Evolutionary conservation across 169 alveolate species (phyloP).

Genomic region (Cryptosporidium viatorum): DNA sequence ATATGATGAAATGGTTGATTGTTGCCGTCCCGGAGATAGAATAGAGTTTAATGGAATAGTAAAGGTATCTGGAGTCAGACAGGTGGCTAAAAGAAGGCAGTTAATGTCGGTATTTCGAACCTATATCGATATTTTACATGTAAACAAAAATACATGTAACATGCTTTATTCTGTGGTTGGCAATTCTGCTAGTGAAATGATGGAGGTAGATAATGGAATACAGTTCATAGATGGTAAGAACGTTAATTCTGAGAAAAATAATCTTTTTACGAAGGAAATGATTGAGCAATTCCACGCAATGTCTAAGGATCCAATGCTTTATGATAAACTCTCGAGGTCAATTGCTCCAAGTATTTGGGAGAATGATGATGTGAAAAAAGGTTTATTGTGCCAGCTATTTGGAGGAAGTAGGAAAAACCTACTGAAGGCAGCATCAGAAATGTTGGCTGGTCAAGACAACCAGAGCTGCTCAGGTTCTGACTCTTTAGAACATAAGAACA

Average conservation of each 20-base stretch:
- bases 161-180: slow-evolving; percentile 66
- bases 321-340: slow-evolving; percentile 92
- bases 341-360: slow-evolving; percentile 98
- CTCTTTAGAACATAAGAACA: neutral
- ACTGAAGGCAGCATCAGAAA: slow-evolving; percentile 58
- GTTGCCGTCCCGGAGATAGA: slow-evolving; percentile 96
- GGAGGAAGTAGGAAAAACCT: slow-evolving; percentile 93
- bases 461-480: neutral
- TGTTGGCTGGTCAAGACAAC: neutral
- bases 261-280: slow-evolving; percentile 83
- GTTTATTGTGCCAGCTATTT: slow-evolving; percentile 95
- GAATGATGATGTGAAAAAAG: slow-evolving; percentile 93
- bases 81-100: slow-evolving; percentile 89
- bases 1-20: slow-evolving; percentile 95
- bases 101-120: slow-evolving; percentile 92
- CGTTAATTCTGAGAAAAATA: slow-evolving; percentile 32
- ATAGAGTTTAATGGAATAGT: slow-evolving; percentile 96
- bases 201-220: slow-evolving; percentile 69
- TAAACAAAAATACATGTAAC: slow-evolving; percentile 68
- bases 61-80: slow-evolving; percentile 94
- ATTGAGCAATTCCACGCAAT: slow-evolving; percentile 84
- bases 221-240: slow-evolving; percentile 34
- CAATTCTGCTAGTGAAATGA: slow-evolving; percentile 70
- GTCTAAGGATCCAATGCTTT: slow-evolving; percentile 89
- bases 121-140: slow-evolving; percentile 93